A percentile compares a stretch with the other conserved stretches of the same genome.
Conservation (phyloP, 2,329 filamentous ascomycete genomes). For the Apiospora arundinis region DNA sequence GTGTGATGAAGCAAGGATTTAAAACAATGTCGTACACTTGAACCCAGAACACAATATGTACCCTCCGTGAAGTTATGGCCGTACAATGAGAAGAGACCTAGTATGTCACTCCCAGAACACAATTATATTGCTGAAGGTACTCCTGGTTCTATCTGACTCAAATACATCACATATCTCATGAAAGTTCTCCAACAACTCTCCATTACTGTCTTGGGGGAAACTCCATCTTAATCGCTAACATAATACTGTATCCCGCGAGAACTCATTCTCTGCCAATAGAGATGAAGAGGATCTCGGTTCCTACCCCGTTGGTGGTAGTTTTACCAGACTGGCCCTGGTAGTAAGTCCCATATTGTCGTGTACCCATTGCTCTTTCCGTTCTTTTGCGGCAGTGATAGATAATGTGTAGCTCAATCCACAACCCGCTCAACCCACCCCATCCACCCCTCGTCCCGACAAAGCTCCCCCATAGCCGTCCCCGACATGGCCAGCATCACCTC, state of each 20-base stretch:
- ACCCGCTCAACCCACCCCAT: not conserved
- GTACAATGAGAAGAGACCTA: not conserved
- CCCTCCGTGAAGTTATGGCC: not conserved
- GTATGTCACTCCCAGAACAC: not conserved
- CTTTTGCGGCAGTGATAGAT: no score
- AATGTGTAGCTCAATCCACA: not conserved
- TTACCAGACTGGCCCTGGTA: not conserved
- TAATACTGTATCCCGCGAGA: no score
- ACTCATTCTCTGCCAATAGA: no score
- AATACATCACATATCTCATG: no score
- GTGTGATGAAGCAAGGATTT: no score
- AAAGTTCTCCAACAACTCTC: no score
- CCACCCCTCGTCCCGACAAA: not conserved
- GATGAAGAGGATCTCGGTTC: no score
- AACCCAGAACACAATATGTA: not conserved
- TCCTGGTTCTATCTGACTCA: no score
- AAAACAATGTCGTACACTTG: not conserved
- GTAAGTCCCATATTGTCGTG: no score
- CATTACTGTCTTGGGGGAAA: no score
- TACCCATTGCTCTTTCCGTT: not conserved
- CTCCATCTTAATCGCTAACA: no score
- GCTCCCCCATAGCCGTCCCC: not conserved
- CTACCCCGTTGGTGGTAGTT: no score
- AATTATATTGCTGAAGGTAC: not conserved
- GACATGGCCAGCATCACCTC: constrained; percentile 10